Conservation (phyloP, 2,329 filamentous ascomycete genomes). For the Rosellinia necatrix region DNA sequence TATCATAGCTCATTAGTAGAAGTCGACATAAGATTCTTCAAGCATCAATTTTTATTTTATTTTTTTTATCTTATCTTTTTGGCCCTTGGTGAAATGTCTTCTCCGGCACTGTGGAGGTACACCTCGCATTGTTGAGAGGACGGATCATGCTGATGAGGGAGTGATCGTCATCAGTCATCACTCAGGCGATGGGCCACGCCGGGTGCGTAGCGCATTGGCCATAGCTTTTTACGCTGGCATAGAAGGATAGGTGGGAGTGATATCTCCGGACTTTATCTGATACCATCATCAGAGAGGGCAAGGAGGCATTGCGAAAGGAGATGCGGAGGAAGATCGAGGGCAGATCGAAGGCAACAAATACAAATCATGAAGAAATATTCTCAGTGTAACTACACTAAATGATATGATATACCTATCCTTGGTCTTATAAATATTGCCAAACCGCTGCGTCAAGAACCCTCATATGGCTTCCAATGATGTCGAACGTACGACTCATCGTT, state of each 20-base stretch:
- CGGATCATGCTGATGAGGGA: constrained; percentile 70
- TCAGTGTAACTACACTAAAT: not conserved
- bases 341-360: constrained; percentile 38
- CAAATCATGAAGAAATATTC: not conserved
- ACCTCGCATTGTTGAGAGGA: too few relatives aligned
- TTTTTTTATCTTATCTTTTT: too few relatives aligned
- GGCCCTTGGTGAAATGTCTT: too few relatives aligned
- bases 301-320: constrained; percentile 64
- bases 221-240: constrained; percentile 64
- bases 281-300: constrained; percentile 63
- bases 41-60: too few relatives aligned
- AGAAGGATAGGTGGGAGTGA: constrained; percentile 59
- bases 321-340: constrained; percentile 57
- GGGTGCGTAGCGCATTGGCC: constrained; percentile 70
- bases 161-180: constrained; percentile 69
- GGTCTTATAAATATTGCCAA: not conserved
- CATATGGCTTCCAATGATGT: not conserved
- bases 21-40: too few relatives aligned
- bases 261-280: constrained; percentile 46
- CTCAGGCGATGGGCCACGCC: constrained; percentile 65
- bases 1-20: too few relatives aligned
- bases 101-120: too few relatives aligned
- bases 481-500: too few relatives aligned
- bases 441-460: not conserved
- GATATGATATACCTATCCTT: constrained; percentile 2